A percentile compares a stretch with the other conserved stretches of the same genome.
Conservation (phyloP, 2,329 filamentous ascomycete species). For the Cercospora citrullina region DNA sequence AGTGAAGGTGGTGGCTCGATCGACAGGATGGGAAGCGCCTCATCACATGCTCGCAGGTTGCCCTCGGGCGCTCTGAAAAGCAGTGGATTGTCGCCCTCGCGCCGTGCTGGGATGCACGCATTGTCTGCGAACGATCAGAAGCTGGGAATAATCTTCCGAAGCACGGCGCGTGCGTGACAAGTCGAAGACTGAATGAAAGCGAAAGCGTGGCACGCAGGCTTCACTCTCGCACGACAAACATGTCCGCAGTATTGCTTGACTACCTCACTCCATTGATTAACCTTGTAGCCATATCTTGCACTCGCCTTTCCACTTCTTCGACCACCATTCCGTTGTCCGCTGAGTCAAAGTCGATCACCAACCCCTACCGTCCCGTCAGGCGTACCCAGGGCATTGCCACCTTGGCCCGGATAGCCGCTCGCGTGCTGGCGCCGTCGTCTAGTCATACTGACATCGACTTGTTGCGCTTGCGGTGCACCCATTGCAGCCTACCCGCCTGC, state of each 20-base stretch:
- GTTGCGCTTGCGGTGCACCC: neutral
- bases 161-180: neutral
- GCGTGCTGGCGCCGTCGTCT: neutral
- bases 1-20: neutral
- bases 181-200: neutral
- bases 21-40: neutral
- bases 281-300: neutral
- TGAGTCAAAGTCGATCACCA: neutral
- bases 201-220: neutral
- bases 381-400: neutral
- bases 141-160: neutral
- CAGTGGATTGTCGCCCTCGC: neutral
- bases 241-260: neutral
- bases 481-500: neutral
- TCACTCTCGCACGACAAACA: neutral
- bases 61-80: neutral
- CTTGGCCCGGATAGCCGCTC: neutral
- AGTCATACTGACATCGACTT: neutral
- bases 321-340: neutral
- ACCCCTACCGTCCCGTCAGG: neutral
- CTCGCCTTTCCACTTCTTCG: neutral
- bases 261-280: neutral
- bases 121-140: neutral
- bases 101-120: neutral
- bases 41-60: neutral